Evolutionary conservation across 768 basidiomycete genomes (phyloP).

Genomic region (Lactifluus piperatus): DNA sequence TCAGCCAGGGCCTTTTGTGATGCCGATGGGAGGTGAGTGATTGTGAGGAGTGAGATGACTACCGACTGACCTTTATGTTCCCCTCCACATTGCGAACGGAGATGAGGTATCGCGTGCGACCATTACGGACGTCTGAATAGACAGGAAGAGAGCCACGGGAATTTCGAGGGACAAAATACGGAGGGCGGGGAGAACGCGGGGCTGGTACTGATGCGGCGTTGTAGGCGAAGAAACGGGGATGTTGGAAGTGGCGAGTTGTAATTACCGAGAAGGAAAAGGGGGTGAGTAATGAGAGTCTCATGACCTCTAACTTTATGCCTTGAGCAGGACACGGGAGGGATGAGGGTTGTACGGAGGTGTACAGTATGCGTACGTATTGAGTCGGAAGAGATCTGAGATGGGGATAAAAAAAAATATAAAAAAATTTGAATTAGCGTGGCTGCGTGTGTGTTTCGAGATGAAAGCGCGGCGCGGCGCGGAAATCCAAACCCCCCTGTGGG

Average conservation of each 20-base stretch:
- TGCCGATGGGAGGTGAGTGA: constrained; percentile 2
- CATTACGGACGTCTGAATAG: constrained; percentile 66
- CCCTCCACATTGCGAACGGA: constrained; percentile 66
- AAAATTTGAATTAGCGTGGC: constrained; percentile 5
- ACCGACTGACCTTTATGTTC: constrained; percentile 48
- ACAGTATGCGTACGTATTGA: no score
- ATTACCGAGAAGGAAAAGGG: neutral
- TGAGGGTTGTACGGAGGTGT: neutral
- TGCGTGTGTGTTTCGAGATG: constrained; percentile 10
- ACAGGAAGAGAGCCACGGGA: constrained; percentile 61
- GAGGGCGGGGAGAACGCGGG: constrained; percentile 13
- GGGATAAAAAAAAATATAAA: neutral
- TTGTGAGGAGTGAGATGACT: constrained; percentile 22
- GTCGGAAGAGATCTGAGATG: neutral
- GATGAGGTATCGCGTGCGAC: constrained; percentile 47
- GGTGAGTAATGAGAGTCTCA: neutral
- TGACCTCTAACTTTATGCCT: neutral
- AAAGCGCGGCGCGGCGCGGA: no score
- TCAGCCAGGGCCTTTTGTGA: constrained; percentile 44
- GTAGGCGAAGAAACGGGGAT: constrained; percentile 7
- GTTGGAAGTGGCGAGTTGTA: neutral
- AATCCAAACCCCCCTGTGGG: neutral
- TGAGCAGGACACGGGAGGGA: neutral
- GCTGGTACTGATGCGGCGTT: neutral
- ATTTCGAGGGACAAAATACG: constrained; percentile 62